phyloP scores from a whole-genome alignment of 257 asterid genomes.

The Rubia yunnanensis region DNA sequence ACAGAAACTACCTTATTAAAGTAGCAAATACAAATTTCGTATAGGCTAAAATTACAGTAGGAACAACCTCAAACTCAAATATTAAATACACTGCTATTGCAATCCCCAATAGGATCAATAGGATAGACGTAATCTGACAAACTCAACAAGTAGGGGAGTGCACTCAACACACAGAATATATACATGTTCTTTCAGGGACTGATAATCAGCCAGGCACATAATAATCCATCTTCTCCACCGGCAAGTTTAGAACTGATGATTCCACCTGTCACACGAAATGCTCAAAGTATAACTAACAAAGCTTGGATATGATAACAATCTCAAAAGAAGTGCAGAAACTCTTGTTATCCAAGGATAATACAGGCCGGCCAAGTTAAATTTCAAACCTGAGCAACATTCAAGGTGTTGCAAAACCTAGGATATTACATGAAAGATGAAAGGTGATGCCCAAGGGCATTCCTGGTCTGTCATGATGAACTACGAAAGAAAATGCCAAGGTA shows the following conservation, averaged over 20 bases:
- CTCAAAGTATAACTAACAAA: not conserved
- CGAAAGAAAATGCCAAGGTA: not conserved
- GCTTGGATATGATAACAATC: not conserved
- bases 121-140: not conserved
- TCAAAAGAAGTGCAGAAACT: not conserved
- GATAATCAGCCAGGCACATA: slow-evolving; percentile 62
- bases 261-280: slow-evolving; percentile 43
- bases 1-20: not conserved
- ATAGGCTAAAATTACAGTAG: not conserved
- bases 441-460: not conserved
- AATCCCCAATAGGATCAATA: not conserved
- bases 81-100: not conserved
- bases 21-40: not conserved
- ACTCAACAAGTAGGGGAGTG: not conserved
- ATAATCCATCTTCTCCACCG: slow-evolving; percentile 90
- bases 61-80: too few relatives aligned
- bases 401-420: not conserved
- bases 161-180: not conserved
- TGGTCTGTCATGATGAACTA: not conserved
- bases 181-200: not conserved
- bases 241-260: slow-evolving; percentile 67
- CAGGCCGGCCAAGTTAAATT: not conserved
- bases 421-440: not conserved
- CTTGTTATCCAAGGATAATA: not conserved
- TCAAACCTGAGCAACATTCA: not conserved